Percentiles rank a stretch among this genome's conserved stretches.
These are phyloP conservation scores for Cylindrotheca fusiformis DNA, from an alignment of 108 stramenopile species.

Conservation along the genomic window DNA sequence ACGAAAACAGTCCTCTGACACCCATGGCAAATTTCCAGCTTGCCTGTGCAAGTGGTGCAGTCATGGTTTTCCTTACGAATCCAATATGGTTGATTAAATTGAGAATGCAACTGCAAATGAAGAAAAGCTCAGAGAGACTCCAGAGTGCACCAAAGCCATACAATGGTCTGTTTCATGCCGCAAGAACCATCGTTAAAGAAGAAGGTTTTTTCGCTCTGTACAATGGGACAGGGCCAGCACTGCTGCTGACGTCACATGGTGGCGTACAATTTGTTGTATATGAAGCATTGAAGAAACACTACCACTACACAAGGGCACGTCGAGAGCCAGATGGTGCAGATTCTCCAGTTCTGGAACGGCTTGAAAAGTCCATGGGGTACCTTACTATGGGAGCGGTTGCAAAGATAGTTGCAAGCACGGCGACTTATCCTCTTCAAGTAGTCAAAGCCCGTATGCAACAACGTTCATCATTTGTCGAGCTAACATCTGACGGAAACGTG, in stretches of 20 bases:
- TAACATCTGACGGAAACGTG: constrained; percentile 67
- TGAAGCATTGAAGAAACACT: constrained; percentile 87
- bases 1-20: constrained; percentile 25
- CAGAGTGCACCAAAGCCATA: constrained; percentile 63
- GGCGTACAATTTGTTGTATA: constrained; percentile 96
- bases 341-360: constrained; percentile 31
- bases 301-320: constrained; percentile 42
- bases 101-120: constrained; percentile 94
- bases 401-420: constrained; percentile 82
- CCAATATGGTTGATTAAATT: constrained; percentile 99
- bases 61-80: constrained; percentile 95
- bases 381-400: constrained; percentile 82
- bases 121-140: constrained; percentile 22
- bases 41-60: constrained; percentile 68
- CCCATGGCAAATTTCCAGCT: constrained; percentile 65
- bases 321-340: constrained; percentile 13
- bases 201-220: constrained; percentile 94
- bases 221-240: constrained; percentile 90
- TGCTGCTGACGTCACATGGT: constrained; percentile 95
- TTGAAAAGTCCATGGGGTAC: constrained; percentile 75
- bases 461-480: constrained; percentile 67
- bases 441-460: constrained; percentile 96
- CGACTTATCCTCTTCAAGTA: constrained; percentile 93
- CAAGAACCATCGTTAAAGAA: constrained; percentile 82
- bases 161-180: constrained; percentile 64